These are phyloP conservation scores for Cokeromyces recurvatus DNA, from an alignment of 371 early-diverging fungal genomes.

Conservation along the genomic window DNA sequence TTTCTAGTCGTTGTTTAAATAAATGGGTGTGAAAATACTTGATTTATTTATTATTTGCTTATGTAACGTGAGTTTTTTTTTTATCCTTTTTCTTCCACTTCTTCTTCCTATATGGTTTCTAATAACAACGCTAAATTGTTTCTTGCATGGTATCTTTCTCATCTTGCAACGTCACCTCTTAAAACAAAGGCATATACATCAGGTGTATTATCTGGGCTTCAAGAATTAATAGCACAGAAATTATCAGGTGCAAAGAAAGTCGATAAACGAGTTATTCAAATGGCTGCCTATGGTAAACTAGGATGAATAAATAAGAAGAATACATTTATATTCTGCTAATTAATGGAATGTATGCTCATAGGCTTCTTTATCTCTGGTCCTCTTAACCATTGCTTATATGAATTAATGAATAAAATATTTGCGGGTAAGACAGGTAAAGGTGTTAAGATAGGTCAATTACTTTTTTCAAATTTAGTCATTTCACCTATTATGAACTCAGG, in stretches of 20 bases:
- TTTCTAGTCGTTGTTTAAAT: too few species aligned
- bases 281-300: slow-evolving; percentile 71
- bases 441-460: slow-evolving; percentile 56
- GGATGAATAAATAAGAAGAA: background rate
- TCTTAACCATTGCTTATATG: slow-evolving; percentile 67
- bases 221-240: slow-evolving; percentile 74
- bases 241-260: slow-evolving; percentile 58
- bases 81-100: background rate
- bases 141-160: slow-evolving; percentile 58
- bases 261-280: slow-evolving; percentile 69
- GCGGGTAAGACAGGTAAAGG: slow-evolving; percentile 51
- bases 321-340: background rate
- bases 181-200: slow-evolving; percentile 80
- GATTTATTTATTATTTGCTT: too few species aligned
- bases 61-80: background rate
- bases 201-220: slow-evolving; percentile 67
- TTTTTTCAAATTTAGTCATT: slow-evolving; percentile 66
- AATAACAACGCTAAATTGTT: slow-evolving; percentile 22
- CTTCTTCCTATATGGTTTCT: background rate
- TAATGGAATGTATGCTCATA: background rate
- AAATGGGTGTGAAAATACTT: too few species aligned
- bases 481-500: slow-evolving; percentile 81
- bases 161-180: slow-evolving; percentile 64
- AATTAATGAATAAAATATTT: slow-evolving; percentile 60
- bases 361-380: slow-evolving; percentile 68